A percentile compares a stretch with the other conserved stretches of the same genome.
phyloP scores from a whole-genome alignment of 306 rosid species.

The Fragaria iinumae region DNA sequence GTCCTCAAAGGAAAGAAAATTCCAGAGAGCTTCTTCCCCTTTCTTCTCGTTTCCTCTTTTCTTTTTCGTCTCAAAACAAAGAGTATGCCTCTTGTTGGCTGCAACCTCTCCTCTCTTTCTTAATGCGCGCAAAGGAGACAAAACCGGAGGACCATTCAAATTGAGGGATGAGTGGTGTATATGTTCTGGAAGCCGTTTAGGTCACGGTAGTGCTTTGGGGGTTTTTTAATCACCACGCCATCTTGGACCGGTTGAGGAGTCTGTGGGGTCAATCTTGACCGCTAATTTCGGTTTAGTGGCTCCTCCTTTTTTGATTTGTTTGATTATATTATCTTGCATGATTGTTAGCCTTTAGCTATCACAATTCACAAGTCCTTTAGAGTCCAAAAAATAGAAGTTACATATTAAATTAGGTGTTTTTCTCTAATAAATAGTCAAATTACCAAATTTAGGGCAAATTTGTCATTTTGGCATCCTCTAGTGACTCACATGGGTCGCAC shows the following conservation, averaged over 20 bases:
- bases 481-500: too few relatives aligned
- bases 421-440: too few relatives aligned
- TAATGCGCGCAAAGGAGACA: slow-evolving; percentile 23
- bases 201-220: slow-evolving; percentile 8
- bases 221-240: not conserved
- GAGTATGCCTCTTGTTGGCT: not conserved
- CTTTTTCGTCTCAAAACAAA: slow-evolving; percentile 18
- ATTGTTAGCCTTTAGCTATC: too few relatives aligned
- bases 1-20: slow-evolving; percentile 32
- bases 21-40: slow-evolving; percentile 29
- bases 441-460: too few relatives aligned
- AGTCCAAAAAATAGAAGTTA: too few relatives aligned
- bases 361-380: too few relatives aligned
- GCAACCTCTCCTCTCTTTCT: not conserved
- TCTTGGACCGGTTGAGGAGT: not conserved
- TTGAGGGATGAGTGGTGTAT: not conserved
- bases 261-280: not conserved
- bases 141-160: slow-evolving; percentile 22
- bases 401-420: too few relatives aligned
- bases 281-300: not conserved
- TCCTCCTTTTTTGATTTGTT: too few relatives aligned
- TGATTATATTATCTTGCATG: too few relatives aligned
- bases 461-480: too few relatives aligned
- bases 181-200: slow-evolving; percentile 37
- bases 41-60: not conserved